Percentiles rank a stretch among this genome's conserved stretches.
These are phyloP conservation scores for Rhynchospora breviuscula DNA, from an alignment of 176 grass and related monocot species.

Conservation along the genomic window DNA sequence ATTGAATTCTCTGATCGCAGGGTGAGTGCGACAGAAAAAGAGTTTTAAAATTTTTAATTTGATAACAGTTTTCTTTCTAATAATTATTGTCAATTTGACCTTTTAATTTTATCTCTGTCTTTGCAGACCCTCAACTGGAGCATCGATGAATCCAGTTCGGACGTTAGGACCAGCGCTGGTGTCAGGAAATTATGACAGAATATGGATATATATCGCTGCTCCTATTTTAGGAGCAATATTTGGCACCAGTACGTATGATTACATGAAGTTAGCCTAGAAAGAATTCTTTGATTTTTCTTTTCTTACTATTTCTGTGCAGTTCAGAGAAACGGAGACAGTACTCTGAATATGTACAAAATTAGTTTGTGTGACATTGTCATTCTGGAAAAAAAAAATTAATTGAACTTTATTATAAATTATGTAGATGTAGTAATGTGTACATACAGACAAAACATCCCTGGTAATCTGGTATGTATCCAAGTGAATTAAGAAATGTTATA, in stretches of 20 bases:
- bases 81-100: background rate
- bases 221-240: constrained; percentile 40
- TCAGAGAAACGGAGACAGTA: too few species aligned
- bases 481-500: too few species aligned
- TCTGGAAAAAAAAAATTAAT: too few species aligned
- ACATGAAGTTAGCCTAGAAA: constrained; percentile 27
- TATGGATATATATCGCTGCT: constrained; percentile 48
- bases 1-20: constrained; percentile 21
- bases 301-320: background rate
- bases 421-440: too few species aligned
- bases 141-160: constrained; percentile 58
- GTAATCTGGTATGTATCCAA: too few species aligned
- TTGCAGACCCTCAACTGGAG: constrained; percentile 36
- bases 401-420: too few species aligned
- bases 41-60: background rate
- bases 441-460: too few species aligned
- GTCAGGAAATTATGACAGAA: constrained; percentile 37
- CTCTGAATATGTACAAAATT: too few species aligned
- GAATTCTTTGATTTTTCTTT: background rate
- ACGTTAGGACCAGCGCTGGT: constrained; percentile 49
- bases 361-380: too few species aligned
- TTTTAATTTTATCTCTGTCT: background rate
- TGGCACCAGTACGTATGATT: constrained; percentile 33
- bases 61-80: background rate
- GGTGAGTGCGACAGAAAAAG: background rate